Evolutionary conservation across 768 basidiomycete species (phyloP).

Genomic region (Hortiboletus campestris): DNA sequence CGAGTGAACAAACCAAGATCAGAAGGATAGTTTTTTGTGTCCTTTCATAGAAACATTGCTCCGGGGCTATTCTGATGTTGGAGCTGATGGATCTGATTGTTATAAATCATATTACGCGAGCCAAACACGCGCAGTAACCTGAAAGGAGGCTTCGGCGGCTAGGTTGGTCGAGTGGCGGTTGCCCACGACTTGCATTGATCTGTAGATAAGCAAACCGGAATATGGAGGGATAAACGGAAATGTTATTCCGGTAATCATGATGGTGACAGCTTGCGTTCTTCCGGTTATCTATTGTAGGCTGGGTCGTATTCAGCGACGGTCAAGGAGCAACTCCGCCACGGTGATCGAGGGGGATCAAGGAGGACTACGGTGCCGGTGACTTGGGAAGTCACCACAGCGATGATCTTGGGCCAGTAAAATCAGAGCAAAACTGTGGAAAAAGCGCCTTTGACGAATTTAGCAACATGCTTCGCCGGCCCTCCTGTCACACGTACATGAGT

Average conservation of each 20-base stretch:
- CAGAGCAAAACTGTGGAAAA: constrained; percentile 1
- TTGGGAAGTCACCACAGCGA: constrained; percentile 18
- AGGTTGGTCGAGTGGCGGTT: not conserved
- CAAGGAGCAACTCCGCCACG: constrained; percentile 9
- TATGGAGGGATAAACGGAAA: constrained; percentile 2
- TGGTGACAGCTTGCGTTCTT: constrained; percentile 4
- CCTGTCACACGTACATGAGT: not conserved
- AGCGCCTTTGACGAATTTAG: constrained; percentile 14
- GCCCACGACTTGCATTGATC: not conserved
- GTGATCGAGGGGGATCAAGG: constrained; percentile 13
- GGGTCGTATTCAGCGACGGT: not conserved
- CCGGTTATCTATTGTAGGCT: constrained; percentile 13
- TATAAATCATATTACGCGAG: constrained; percentile 10
- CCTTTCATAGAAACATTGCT: not conserved
- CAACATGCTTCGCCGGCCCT: constrained; percentile 1
- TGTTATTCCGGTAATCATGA: constrained; percentile 10
- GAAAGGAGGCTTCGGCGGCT: constrained; percentile 4
- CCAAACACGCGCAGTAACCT: constrained; percentile 1
- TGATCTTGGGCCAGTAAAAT: constrained; percentile 5
- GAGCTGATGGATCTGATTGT: not conserved
- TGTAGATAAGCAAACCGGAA: not conserved
- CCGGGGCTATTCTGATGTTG: not conserved
- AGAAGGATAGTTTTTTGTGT: not conserved
- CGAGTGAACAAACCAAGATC: not conserved
- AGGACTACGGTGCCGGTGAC: constrained; percentile 15